Percentiles rank a stretch among this genome's conserved stretches.
phyloP scores from a whole-genome alignment of 805 yeast species.

The Yarrowia yakushimensis region DNA sequence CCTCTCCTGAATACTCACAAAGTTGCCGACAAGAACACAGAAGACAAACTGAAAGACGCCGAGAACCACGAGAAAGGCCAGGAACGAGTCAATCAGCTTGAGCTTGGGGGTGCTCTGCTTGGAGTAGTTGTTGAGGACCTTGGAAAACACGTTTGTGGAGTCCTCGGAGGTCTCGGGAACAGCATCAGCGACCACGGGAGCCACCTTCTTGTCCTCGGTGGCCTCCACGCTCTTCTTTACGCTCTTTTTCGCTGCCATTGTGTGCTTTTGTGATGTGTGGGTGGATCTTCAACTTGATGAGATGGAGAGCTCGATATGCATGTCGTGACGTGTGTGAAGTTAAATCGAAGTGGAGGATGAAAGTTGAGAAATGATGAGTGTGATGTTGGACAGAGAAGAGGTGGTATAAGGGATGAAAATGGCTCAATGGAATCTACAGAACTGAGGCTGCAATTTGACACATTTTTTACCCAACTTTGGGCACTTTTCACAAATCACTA shows the following conservation, averaged over 20 bases:
- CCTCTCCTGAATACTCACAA: slow-evolving; percentile 40
- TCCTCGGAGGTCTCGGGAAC: background rate
- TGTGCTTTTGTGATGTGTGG: background rate
- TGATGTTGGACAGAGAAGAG: background rate
- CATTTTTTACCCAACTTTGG: too few relatives aligned
- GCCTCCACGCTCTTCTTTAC: slow-evolving; percentile 3
- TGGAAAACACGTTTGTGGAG: slow-evolving; percentile 22
- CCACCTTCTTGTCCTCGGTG: background rate
- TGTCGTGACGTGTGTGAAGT: slow-evolving; percentile 11
- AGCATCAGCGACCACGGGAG: background rate
- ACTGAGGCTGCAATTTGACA: too few relatives aligned
- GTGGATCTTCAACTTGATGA: background rate
- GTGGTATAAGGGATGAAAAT: background rate
- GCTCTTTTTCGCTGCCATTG: slow-evolving; percentile 13
- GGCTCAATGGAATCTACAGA: too few relatives aligned
- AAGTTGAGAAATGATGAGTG: background rate
- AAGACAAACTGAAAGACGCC: slow-evolving; percentile 79
- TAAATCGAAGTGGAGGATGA: background rate
- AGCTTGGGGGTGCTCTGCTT: slow-evolving; percentile 34
- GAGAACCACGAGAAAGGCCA: slow-evolving; percentile 65
- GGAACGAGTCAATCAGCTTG: slow-evolving; percentile 71
- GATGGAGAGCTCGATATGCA: background rate
- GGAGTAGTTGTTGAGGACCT: slow-evolving; percentile 31
- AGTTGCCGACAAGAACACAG: slow-evolving; percentile 73
- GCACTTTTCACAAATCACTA: background rate